Conservation (phyloP, 768 basidiomycete genomes). For the Boletus bicolor region DNA sequence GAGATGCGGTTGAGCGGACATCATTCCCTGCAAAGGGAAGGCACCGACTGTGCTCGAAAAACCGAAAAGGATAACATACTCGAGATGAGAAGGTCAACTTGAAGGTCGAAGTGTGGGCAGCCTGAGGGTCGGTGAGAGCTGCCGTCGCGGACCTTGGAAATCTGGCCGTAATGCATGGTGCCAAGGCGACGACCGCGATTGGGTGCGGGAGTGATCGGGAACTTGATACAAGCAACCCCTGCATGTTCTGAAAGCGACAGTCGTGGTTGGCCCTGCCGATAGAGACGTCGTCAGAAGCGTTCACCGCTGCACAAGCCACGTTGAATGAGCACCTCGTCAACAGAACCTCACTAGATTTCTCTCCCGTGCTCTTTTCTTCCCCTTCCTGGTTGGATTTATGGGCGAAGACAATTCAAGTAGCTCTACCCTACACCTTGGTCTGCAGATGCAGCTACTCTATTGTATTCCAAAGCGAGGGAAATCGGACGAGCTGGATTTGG, state of each 20-base stretch:
- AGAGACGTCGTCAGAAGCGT: constrained; percentile 29
- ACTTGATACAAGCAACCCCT: constrained; percentile 53
- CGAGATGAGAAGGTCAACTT: too few relatives aligned
- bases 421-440: background rate
- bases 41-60: too few relatives aligned
- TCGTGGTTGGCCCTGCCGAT: background rate
- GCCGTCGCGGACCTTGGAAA: constrained; percentile 87
- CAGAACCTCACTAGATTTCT: background rate
- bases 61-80: too few relatives aligned
- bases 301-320: constrained; percentile 38
- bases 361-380: background rate
- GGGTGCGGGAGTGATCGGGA: constrained; percentile 78
- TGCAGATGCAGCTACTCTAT: background rate
- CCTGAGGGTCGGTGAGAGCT: constrained; percentile 36
- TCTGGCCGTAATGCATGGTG: constrained; percentile 78
- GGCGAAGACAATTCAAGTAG: too few relatives aligned
- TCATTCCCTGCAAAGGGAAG: too few relatives aligned
- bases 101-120: too few relatives aligned
- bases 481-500: background rate
- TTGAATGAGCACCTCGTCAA: constrained; percentile 59
- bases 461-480: background rate
- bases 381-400: background rate
- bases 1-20: too few relatives aligned
- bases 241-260: constrained; percentile 57
- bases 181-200: constrained; percentile 74